phyloP scores from a whole-genome alignment of 306 rosid genomes.

The Phaseolus lunatus region DNA sequence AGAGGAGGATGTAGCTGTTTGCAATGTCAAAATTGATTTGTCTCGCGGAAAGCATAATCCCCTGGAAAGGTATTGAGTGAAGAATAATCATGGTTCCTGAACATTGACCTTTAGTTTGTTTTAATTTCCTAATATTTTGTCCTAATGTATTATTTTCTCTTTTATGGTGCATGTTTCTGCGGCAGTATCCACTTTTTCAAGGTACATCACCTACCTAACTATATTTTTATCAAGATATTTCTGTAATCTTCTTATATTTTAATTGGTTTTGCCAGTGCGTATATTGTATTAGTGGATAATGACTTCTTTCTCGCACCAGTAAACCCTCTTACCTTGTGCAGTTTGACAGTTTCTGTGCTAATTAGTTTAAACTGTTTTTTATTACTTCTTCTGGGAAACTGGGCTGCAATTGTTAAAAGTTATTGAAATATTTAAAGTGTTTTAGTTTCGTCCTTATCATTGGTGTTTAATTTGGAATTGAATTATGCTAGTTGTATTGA shows the following conservation, averaged over 20 bases:
- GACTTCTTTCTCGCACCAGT: neutral
- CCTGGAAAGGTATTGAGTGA: slow-evolving; percentile 73
- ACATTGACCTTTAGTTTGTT: slow-evolving; percentile 29
- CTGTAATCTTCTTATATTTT: slow-evolving; percentile 20
- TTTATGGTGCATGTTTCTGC: slow-evolving; percentile 56
- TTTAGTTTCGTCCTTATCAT: neutral
- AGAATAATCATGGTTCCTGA: slow-evolving; percentile 27
- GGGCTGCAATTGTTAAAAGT: slow-evolving; percentile 4
- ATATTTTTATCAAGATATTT: slow-evolving; percentile 27
- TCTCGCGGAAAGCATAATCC: slow-evolving; percentile 91
- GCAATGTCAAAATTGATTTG: slow-evolving; percentile 90
- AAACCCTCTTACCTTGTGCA: slow-evolving; percentile 24
- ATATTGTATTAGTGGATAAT: slow-evolving; percentile 18
- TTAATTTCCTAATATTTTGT: slow-evolving; percentile 24
- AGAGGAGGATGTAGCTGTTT: slow-evolving; percentile 85
- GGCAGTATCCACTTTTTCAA: slow-evolving; percentile 87
- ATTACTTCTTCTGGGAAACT: neutral
- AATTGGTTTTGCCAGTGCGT: slow-evolving; percentile 14
- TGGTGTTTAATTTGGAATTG: slow-evolving; percentile 1
- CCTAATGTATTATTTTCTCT: slow-evolving; percentile 24
- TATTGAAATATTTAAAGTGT: neutral
- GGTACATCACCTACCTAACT: slow-evolving; percentile 55
- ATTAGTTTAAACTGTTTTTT: neutral
- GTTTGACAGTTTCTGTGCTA: slow-evolving; percentile 5
- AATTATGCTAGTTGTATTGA: slow-evolving; percentile 17